Percentiles rank a stretch among this genome's conserved stretches.
Evolutionary conservation across 768 basidiomycete species (phyloP).

Genomic region (Macrocybe gigantea): DNA sequence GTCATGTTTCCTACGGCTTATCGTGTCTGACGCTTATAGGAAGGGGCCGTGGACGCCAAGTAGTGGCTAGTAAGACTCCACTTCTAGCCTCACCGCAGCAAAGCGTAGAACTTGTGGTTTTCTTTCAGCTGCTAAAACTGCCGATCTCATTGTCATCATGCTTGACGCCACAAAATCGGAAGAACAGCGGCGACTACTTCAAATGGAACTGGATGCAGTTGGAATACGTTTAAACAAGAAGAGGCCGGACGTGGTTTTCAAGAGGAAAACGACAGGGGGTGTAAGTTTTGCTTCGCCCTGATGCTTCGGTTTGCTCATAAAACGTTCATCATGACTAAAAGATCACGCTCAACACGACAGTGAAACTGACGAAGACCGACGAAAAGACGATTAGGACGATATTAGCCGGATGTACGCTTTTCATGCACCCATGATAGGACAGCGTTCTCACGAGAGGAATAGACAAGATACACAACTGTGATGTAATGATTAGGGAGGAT

Average conservation of each 20-base stretch:
- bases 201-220: conserved; percentile 93
- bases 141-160: conserved; percentile 92
- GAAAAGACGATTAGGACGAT: conserved; percentile 94
- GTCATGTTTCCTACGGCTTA: not conserved
- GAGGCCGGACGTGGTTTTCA: conserved; percentile 94
- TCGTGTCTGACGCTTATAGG: conserved; percentile 28
- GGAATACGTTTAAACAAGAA: conserved; percentile 90
- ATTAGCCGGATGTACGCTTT: conserved; percentile 70
- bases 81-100: conserved; percentile 1
- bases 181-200: conserved; percentile 83
- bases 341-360: conserved; percentile 91
- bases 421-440: not conserved
- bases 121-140: conserved; percentile 69
- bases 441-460: not conserved
- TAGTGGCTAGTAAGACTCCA: conserved; percentile 71
- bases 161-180: conserved; percentile 90
- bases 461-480: conserved; percentile 92
- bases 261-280: conserved; percentile 87
- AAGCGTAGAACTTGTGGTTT: not conserved
- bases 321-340: conserved; percentile 16
- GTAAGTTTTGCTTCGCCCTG: conserved; percentile 36
- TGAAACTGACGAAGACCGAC: conserved; percentile 91
- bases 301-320: conserved; percentile 2
- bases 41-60: conserved; percentile 91
- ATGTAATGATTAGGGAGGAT: conserved; percentile 98